These are phyloP conservation scores for Pythium pyrilobum DNA, from an alignment of 352 stramenopile genomes.

Conservation along the genomic window DNA sequence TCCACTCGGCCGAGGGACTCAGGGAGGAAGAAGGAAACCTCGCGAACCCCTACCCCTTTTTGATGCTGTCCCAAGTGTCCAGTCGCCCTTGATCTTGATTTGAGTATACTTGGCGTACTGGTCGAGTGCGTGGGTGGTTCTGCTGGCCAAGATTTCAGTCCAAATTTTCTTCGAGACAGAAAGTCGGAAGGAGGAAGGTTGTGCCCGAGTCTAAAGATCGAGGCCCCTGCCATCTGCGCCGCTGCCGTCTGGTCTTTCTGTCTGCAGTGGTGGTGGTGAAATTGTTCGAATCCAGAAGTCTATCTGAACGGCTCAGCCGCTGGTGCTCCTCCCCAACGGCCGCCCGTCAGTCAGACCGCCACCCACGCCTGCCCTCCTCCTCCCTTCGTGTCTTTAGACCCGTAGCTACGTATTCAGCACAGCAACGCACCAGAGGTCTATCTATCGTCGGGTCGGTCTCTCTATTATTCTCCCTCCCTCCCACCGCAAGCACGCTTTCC, in stretches of 20 bases:
- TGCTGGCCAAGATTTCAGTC: conserved; percentile 39
- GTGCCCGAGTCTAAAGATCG: not conserved
- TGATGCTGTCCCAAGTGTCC: conserved; percentile 11
- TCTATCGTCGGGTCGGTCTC: conserved; percentile 1
- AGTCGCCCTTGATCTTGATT: conserved; percentile 16
- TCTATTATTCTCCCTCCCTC: no score
- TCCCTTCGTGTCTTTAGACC: conserved; percentile 3
- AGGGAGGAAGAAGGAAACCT: conserved; percentile 15
- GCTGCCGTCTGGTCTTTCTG: conserved; percentile 5
- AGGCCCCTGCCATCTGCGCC: not conserved
- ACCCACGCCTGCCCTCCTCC: not conserved
- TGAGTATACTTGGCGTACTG: conserved; percentile 16
- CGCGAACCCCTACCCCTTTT: conserved; percentile 17
- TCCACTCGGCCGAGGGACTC: not conserved
- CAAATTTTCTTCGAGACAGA: conserved; percentile 37
- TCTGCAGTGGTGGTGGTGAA: not conserved
- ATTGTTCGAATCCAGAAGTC: conserved; percentile 27
- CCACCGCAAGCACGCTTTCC: not conserved
- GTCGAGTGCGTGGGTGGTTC: conserved; percentile 10
- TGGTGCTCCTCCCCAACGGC: conserved; percentile 9
- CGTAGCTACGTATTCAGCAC: conserved; percentile 20
- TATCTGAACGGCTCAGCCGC: conserved; percentile 23
- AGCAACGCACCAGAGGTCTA: not conserved
- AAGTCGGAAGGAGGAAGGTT: conserved; percentile 32
- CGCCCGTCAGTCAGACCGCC: conserved; percentile 13